Evolutionary conservation across 2,329 filamentous ascomycete genomes (phyloP).

Genomic region (Chrysoporthe deuterocubensis): DNA sequence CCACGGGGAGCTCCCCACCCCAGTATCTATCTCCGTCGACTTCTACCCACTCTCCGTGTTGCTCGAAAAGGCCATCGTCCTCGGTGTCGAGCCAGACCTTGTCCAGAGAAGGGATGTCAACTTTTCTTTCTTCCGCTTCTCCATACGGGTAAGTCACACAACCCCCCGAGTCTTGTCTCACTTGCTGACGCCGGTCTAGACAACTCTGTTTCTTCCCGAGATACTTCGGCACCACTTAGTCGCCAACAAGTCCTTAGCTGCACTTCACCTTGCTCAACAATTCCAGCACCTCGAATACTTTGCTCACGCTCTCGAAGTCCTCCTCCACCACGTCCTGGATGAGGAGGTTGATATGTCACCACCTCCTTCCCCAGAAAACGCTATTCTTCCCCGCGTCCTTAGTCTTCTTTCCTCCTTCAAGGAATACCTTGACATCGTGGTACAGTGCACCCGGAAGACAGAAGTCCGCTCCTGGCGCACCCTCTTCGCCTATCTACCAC

Average conservation of each 20-base stretch:
- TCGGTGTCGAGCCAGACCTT: conserved; percentile 90
- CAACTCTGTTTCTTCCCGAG: conserved; percentile 90
- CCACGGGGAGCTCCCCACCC: conserved; percentile 70
- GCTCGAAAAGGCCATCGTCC: conserved; percentile 84
- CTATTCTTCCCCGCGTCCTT: conserved; percentile 66
- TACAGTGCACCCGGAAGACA: conserved; percentile 96
- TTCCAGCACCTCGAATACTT: conserved; percentile 92
- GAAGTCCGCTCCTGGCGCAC: conserved; percentile 95
- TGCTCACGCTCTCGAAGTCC: conserved; percentile 86
- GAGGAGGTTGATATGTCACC: conserved; percentile 80
- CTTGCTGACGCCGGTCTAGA: conserved; percentile 53
- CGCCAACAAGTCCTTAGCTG: conserved; percentile 76
- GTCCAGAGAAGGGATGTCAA: conserved; percentile 90
- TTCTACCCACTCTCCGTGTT: conserved; percentile 92
- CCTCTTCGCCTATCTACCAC: conserved; percentile 87
- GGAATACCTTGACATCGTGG: conserved; percentile 90
- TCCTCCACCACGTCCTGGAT: conserved; percentile 91
- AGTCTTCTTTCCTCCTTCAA: conserved; percentile 73
- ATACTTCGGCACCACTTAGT: conserved; percentile 79
- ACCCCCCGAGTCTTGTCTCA: conserved; percentile 22
- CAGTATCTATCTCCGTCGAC: conserved; percentile 82
- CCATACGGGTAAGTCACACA: conserved; percentile 72
- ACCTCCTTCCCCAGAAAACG: conserved; percentile 63
- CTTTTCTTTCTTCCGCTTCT: conserved; percentile 88
- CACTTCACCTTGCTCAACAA: conserved; percentile 79